Conservation (phyloP, 768 basidiomycete species). For the Rhodosporidiobolus odoratus region DNA sequence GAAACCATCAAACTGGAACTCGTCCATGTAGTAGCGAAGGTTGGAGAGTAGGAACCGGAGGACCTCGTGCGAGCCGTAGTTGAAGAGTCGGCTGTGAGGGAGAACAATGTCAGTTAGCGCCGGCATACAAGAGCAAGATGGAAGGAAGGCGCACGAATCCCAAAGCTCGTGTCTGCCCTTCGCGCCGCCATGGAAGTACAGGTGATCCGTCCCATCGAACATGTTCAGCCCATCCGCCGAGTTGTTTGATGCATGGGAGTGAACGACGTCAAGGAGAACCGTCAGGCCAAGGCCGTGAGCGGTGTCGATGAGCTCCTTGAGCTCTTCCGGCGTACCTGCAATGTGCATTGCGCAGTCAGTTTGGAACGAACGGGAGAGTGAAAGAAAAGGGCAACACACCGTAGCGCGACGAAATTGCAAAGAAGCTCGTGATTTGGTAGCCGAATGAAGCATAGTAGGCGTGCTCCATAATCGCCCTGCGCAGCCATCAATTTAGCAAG, state of each 20-base stretch:
- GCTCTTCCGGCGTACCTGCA: constrained; percentile 75
- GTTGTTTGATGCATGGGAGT: constrained; percentile 98
- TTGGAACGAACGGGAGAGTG: not conserved
- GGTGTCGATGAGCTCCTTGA: constrained; percentile 89
- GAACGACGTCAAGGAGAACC: constrained; percentile 91
- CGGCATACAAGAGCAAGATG: not conserved
- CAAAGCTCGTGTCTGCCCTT: constrained; percentile 92
- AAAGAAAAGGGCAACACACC: constrained; percentile 48
- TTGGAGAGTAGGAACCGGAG: constrained; percentile 91
- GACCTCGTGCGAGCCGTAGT: constrained; percentile 92
- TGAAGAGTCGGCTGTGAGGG: constrained; percentile 68
- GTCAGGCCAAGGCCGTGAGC: constrained; percentile 89
- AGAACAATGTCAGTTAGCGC: not conserved
- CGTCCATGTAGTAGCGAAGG: constrained; percentile 88
- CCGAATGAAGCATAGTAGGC: constrained; percentile 62
- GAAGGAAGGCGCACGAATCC: constrained; percentile 58
- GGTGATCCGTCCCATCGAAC: constrained; percentile 96
- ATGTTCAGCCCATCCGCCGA: constrained; percentile 88
- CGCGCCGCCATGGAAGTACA: constrained; percentile 89
- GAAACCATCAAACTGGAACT: constrained; percentile 95
- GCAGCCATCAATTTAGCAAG: constrained; percentile 50
- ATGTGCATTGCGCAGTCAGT: not conserved
- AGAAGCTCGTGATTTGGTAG: constrained; percentile 96
- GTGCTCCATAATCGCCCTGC: constrained; percentile 79
- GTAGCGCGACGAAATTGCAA: constrained; percentile 92